Evolutionary conservation across 2,329 filamentous ascomycete species (phyloP).

Genomic region (Penicillium verrucosum): DNA sequence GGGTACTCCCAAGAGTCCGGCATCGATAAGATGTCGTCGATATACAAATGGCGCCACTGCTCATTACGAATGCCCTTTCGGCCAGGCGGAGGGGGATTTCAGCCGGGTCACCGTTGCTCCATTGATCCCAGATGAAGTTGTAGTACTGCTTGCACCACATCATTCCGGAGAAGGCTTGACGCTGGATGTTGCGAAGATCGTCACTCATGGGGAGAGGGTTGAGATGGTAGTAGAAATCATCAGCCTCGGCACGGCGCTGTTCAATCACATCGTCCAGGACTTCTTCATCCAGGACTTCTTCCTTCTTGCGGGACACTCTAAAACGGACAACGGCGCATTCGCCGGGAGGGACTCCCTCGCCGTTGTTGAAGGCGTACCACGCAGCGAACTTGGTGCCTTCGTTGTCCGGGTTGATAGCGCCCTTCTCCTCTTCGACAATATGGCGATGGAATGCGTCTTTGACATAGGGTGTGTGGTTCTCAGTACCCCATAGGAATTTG

Average conservation of each 20-base stretch:
- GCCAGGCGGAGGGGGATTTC: conserved; percentile 81
- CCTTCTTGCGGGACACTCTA: conserved; percentile 71
- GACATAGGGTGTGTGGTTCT: conserved; percentile 80
- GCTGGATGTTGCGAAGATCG: conserved; percentile 89
- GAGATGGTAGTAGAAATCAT: conserved; percentile 92
- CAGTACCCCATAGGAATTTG: conserved; percentile 68
- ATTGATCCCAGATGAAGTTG: conserved; percentile 95
- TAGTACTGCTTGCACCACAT: conserved; percentile 99
- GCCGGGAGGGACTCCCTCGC: conserved; percentile 78
- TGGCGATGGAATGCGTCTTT: conserved; percentile 93
- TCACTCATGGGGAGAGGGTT: conserved; percentile 92
- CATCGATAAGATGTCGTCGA: conserved; percentile 96
- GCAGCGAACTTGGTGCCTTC: conserved; percentile 85
- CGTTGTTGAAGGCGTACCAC: conserved; percentile 90
- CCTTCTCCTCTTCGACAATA: conserved; percentile 78
- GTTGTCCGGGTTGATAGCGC: conserved; percentile 73
- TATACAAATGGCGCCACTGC: conserved; percentile 91
- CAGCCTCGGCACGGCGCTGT: conserved; percentile 79
- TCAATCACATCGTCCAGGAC: conserved; percentile 89
- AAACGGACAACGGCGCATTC: conserved; percentile 96
- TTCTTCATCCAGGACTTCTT: conserved; percentile 85
- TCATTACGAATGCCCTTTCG: conserved; percentile 79
- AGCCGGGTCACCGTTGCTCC: conserved; percentile 88
- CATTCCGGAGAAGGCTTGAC: conserved; percentile 93
- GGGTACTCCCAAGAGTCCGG: conserved; percentile 98